A percentile compares a stretch with the other conserved stretches of the same genome.
Evolutionary conservation across 352 stramenopile genomes (phyloP).

Genomic region (Phytophthora pisi): DNA sequence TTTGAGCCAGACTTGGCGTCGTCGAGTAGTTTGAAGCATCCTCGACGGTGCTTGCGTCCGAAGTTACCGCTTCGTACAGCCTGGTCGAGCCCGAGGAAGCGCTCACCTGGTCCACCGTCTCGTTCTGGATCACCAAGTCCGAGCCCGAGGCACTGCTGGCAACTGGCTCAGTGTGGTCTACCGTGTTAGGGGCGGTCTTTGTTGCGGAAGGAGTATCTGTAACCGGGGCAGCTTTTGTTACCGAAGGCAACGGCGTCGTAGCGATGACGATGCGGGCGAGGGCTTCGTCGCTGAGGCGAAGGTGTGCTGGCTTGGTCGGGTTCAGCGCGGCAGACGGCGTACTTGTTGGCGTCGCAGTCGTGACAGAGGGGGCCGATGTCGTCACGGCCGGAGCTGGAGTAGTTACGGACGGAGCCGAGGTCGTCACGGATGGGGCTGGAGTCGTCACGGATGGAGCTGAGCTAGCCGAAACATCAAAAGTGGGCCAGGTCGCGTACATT

Average conservation of each 20-base stretch:
- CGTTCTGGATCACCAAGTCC: slow-evolving; percentile 11
- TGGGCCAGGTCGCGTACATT: slow-evolving; percentile 59
- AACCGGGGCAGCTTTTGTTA: neutral
- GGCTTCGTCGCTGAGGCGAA: no score
- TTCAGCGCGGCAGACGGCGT: slow-evolving; percentile 7
- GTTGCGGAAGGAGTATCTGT: slow-evolving; percentile 23
- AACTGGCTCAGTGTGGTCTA: slow-evolving; percentile 7
- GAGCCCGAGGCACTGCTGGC: slow-evolving; percentile 9
- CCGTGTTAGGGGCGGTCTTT: slow-evolving; percentile 4
- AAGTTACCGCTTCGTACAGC: slow-evolving; percentile 10
- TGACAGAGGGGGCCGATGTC: slow-evolving; percentile 11
- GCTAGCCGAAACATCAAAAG: slow-evolving; percentile 38
- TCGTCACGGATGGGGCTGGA: slow-evolving; percentile 2
- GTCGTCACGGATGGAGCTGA: slow-evolving; percentile 9
- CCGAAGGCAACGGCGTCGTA: neutral
- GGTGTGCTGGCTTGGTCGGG: no score
- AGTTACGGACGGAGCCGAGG: slow-evolving; percentile 12
- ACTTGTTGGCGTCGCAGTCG: slow-evolving; percentile 12
- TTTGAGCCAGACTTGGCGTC: neutral
- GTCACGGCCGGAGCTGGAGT: slow-evolving; percentile 11
- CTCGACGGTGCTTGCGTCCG: slow-evolving; percentile 3
- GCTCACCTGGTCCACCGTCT: slow-evolving; percentile 13
- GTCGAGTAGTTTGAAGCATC: neutral
- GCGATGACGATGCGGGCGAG: no score
- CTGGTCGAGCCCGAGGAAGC: slow-evolving; percentile 11